Conservation (phyloP, 805 yeast species). For the Yueomyces sp. region DNA sequence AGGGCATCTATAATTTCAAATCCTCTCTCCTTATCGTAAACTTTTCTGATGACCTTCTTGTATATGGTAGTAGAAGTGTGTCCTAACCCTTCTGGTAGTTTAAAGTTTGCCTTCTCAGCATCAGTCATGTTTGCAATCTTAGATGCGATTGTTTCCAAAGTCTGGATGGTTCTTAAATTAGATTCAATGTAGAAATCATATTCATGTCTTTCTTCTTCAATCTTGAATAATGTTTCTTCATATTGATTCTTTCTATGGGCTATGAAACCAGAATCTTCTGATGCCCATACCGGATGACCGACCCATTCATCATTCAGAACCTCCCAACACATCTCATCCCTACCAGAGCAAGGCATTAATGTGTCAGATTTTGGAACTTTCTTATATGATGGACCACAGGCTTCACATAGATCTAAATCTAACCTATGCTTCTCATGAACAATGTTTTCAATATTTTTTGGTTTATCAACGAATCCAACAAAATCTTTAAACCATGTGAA, state of each 20-base stretch:
- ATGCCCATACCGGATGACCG: slow-evolving; percentile 99
- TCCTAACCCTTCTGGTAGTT: slow-evolving; percentile 85
- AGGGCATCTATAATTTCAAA: slow-evolving; percentile 92
- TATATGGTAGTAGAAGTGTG: slow-evolving; percentile 85
- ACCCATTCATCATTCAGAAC: slow-evolving; percentile 98
- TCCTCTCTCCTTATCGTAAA: slow-evolving; percentile 90
- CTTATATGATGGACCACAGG: slow-evolving; percentile 92
- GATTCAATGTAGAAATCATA: slow-evolving; percentile 94
- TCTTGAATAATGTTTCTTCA: slow-evolving; percentile 87
- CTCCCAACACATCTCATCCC: slow-evolving; percentile 99
- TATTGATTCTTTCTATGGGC: slow-evolving; percentile 98
- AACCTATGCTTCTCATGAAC: slow-evolving; percentile 78
- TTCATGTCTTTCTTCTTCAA: slow-evolving; percentile 96
- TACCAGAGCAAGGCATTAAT: slow-evolving; percentile 93
- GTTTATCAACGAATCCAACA: slow-evolving; percentile 78
- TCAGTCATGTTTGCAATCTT: slow-evolving; percentile 85
- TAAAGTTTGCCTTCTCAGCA: slow-evolving; percentile 77
- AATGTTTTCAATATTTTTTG: slow-evolving; percentile 79
- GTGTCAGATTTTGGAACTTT: slow-evolving; percentile 88
- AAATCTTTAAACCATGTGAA: slow-evolving; percentile 85
- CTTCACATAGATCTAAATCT: slow-evolving; percentile 80
- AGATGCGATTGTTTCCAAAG: slow-evolving; percentile 87
- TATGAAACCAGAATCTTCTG: slow-evolving; percentile 96
- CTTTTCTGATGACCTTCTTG: slow-evolving; percentile 82
- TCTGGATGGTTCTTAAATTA: slow-evolving; percentile 86